phyloP scores from a whole-genome alignment of 129 eudicot species.

The Chrysanthemum lavandulifolium region DNA sequence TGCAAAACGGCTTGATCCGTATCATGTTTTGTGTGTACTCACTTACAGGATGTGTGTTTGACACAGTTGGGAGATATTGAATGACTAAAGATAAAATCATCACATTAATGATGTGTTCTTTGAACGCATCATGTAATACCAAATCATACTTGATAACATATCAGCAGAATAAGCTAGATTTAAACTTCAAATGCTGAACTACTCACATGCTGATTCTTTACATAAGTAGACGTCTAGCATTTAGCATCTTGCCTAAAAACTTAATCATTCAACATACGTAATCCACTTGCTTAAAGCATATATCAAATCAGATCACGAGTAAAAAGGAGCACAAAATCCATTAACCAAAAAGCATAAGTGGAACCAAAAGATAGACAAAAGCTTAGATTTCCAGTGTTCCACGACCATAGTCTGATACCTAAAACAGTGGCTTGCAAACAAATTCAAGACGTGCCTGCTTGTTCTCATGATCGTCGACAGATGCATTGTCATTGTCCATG shows the following conservation, averaged over 20 bases:
- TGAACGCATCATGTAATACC: background rate
- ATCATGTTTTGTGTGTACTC: no score
- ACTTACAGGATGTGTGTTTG: no score
- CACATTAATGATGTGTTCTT: background rate
- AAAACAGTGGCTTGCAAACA: background rate
- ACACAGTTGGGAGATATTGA: no score
- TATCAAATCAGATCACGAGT: background rate
- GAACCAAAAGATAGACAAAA: background rate
- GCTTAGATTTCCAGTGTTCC: background rate
- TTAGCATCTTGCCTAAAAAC: background rate
- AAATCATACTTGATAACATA: no score
- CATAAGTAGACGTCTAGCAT: background rate
- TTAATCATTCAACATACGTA: background rate
- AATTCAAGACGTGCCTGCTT: slow-evolving; percentile 6
- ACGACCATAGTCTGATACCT: background rate
- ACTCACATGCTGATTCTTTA: background rate
- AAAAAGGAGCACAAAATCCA: background rate
- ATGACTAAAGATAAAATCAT: no score
- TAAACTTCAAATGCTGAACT: background rate
- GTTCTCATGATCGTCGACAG: background rate
- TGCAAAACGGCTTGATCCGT: no score
- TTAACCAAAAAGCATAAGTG: background rate
- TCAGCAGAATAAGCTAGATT: background rate
- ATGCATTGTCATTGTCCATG: no score
- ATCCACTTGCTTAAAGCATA: no score